A percentile compares a stretch with the other conserved stretches of the same genome.
These are phyloP conservation scores for Brassica napus DNA, from an alignment of 345 rosid species.

Conservation along the genomic window Da-Ae NC_063448.1:30712001-30712500, in stretches of 20 bases:
- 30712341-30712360: neutral
- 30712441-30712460: no score
- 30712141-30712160: no score
- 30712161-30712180: no score
- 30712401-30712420: neutral
- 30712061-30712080: no score
- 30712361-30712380: neutral
- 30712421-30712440: no score
- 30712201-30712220: neutral
- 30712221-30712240: no score
- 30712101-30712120: no score
- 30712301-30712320: neutral
- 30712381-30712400: neutral
- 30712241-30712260: no score
- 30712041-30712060: neutral
- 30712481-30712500: neutral
- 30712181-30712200: neutral
- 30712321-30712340: neutral
- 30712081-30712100: no score
- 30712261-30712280: no score
- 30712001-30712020: neutral
- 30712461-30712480: no score
- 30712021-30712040: neutral
- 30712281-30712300: neutral
- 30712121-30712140: no score